A percentile compares a stretch with the other conserved stretches of the same genome.
phyloP scores from a whole-genome alignment of 2,329 filamentous ascomycete genomes.

The Aspergillus sergii region DNA sequence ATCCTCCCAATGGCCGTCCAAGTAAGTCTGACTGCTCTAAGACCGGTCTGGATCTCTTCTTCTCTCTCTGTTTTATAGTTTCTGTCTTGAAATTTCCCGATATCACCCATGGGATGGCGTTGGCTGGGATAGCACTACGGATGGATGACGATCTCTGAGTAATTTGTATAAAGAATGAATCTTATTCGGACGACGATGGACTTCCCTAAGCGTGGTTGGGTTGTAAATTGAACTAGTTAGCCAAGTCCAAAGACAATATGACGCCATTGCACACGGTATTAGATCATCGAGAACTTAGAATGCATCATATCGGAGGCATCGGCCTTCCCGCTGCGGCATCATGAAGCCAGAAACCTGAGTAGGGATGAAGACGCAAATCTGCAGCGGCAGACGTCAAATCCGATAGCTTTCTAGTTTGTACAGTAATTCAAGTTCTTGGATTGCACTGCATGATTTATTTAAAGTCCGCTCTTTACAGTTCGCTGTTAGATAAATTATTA shows the following conservation, averaged over 20 bases:
- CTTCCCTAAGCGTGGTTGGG: background rate
- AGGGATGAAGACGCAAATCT: too few species aligned
- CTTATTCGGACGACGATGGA: background rate
- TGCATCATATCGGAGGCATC: background rate
- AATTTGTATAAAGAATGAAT: conserved; percentile 25
- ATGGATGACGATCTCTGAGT: conserved; percentile 15
- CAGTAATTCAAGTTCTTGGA: too few species aligned
- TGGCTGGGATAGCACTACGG: conserved; percentile 26
- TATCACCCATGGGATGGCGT: conserved; percentile 27
- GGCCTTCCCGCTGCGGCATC: too few species aligned
- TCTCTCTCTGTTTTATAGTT: conserved; percentile 5
- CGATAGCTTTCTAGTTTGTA: too few species aligned
- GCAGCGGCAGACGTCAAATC: too few species aligned
- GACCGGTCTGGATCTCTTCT: conserved; percentile 13
- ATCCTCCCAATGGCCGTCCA: background rate
- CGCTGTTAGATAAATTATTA: too few species aligned
- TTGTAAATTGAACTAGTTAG: background rate
- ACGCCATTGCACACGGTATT: background rate
- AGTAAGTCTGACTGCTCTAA: background rate
- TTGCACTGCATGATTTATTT: too few species aligned
- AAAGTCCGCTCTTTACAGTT: too few species aligned
- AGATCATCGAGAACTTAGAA: background rate
- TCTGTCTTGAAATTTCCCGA: conserved; percentile 6
- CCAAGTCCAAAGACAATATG: background rate
- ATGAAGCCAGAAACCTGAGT: too few species aligned